Evolutionary conservation across 1,284 basidiomycete genomes (phyloP).

Genomic region (Wolfiporia cocos): DNA sequence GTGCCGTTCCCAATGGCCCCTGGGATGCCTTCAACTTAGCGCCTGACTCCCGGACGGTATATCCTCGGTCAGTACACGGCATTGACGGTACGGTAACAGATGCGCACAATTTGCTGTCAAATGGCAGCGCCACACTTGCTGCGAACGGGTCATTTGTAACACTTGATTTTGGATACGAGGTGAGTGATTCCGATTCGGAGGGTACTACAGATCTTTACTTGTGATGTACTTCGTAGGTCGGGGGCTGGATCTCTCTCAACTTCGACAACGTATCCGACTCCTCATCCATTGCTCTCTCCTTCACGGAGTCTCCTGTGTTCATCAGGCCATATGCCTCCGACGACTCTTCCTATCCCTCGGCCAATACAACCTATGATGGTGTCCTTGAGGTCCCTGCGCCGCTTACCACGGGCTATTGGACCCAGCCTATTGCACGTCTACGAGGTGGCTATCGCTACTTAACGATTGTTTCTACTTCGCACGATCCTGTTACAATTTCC

Average conservation of each 20-base stretch:
- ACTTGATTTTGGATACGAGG: conserved; percentile 43
- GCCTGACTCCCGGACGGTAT: conserved; percentile 32
- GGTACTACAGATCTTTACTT: neutral
- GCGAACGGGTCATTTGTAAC: conserved; percentile 37
- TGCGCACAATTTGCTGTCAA: conserved; percentile 26
- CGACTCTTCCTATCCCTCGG: conserved; percentile 32
- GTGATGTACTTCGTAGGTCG: conserved; percentile 28
- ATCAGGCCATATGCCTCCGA: conserved; percentile 38
- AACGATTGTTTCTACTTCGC: conserved; percentile 38
- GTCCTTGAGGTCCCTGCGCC: conserved; percentile 35
- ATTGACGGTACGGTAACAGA: conserved; percentile 28
- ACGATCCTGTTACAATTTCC: conserved; percentile 28
- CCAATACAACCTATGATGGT: conserved; percentile 39
- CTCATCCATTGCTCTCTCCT: conserved; percentile 37
- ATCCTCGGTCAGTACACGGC: conserved; percentile 28
- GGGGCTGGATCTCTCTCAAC: conserved; percentile 37
- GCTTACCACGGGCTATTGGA: conserved; percentile 37
- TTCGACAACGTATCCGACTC: conserved; percentile 25
- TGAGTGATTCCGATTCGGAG: conserved; percentile 10
- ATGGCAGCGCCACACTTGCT: conserved; percentile 25
- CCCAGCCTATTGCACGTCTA: conserved; percentile 37
- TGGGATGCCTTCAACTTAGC: conserved; percentile 46
- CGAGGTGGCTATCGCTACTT: conserved; percentile 53
- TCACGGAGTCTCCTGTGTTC: conserved; percentile 43
- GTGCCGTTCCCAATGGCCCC: conserved; percentile 33